Conservation (phyloP, 1,284 basidiomycete genomes). For the Paramarasmius palmivorus region DNA sequence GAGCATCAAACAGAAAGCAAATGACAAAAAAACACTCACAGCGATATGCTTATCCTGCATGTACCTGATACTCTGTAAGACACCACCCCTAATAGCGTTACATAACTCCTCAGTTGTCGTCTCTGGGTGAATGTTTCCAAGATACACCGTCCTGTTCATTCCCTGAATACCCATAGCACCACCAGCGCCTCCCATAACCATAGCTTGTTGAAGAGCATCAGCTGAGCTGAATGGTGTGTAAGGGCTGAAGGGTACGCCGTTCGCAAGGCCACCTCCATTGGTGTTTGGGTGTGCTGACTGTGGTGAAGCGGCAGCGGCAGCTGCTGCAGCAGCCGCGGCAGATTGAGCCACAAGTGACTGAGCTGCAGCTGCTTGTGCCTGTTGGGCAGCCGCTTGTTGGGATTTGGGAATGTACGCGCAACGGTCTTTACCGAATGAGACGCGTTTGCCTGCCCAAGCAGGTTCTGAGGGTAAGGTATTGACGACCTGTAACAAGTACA, state of each 20-base stretch:
- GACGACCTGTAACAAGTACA: conserved; percentile 62
- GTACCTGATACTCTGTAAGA: conserved; percentile 87
- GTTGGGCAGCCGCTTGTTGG: conserved; percentile 81
- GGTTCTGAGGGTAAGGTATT: conserved; percentile 86
- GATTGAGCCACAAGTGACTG: conserved; percentile 74
- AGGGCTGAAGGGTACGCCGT: conserved; percentile 50
- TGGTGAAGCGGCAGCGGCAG: conserved; percentile 25
- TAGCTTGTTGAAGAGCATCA: conserved; percentile 16
- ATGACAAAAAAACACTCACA: conserved; percentile 43
- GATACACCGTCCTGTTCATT: conserved; percentile 87
- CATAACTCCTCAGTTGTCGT: conserved; percentile 91
- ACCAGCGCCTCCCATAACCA: conserved; percentile 21
- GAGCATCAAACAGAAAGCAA: conserved; percentile 8
- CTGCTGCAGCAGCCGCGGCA: conserved; percentile 35
- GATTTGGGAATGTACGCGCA: conserved; percentile 94
- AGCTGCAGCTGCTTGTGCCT: conserved; percentile 79
- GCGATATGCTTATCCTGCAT: conserved; percentile 95
- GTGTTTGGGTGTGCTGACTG: conserved; percentile 5
- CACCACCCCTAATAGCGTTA: conserved; percentile 91
- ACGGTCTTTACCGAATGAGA: conserved; percentile 94
- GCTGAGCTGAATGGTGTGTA: conserved; percentile 60
- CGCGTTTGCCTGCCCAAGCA: conserved; percentile 90
- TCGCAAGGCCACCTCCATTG: conserved; percentile 8
- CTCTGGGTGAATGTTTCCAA: conserved; percentile 94
- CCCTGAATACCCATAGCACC: conserved; percentile 39